Evolutionary conservation across 2,329 filamentous ascomycete species (phyloP), one percentile per base, ranked within the genome.

Genomic region (Celoporthe dispersa): DNA sequence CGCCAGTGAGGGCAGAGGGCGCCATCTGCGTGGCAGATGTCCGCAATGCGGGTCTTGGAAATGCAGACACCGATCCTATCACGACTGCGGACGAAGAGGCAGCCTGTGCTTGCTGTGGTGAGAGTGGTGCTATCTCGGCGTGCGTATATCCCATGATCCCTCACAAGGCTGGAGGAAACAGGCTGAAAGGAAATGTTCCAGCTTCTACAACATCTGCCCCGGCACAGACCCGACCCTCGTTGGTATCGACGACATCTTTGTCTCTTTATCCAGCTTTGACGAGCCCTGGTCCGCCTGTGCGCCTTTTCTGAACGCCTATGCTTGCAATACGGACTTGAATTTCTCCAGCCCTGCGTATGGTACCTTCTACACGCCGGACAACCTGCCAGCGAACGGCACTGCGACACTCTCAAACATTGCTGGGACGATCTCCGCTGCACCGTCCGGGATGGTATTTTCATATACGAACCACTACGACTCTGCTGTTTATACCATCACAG

Each of bases 121-220:
- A 78, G 25, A 80, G 79, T 37, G 78, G 78, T 31, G 75, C 75
- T 37, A 74, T 79, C 60, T 80, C 79, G n/a, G 76, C 76, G 79
- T 79, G 76, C 55, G 76, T 35, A 19, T 11, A n/a, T 12, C 41
- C n/a, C 37, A 48, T 16, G 62, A 5, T 1, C 1, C 44, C 25
- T 2, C 12, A 2, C 22, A 14, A 31, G n/a, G 2, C 9, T 33
- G 12, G 16, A 9, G 19, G 12, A 31, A 31, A 14, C 1, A 57
- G 7, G 28, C 53, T 57, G 53, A 57, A 2, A 12, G 1, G 14
- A 2, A 19, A 19, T 37, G 16, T 31, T 25, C 61, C 61, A 79
- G 76, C 41, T 71, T 76, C 44, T 76, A 75, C 70, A 73, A 77
- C 39, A 75, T 80, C 60, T 80, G 79, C 66, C 79, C 79, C 2